Evolutionary conservation across 163 green algal genomes (phyloP), one percentile per base, ranked within the genome.

Genomic region (Scenedesmus sp.): DNA sequence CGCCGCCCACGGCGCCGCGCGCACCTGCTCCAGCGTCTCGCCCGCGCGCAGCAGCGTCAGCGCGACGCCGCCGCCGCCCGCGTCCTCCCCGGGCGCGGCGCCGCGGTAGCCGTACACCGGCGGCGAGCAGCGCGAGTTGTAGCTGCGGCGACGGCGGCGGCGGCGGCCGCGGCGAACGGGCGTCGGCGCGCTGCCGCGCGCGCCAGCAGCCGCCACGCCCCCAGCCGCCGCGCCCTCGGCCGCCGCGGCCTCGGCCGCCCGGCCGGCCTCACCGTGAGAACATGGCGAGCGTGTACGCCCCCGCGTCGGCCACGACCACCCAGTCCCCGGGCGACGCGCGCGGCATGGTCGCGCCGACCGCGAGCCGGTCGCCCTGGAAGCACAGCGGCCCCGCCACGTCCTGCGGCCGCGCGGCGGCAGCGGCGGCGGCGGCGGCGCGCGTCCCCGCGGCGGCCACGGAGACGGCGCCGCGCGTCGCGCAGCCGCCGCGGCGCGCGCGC

Each of bases 321-420:
- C 39, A 81, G 60, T 87, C 83, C 0, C 83, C 83, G 22, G 67
- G 60, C 13, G 64, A 29, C 5, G 54, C 65, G 15, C 62, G 45
- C 48, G 78, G 78, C 83, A 87, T 74, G 28, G 26, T 42, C 31
- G 29, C 22, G 4, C 45, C 78, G 22, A 83, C 78, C 22, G 78
- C 78, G 45, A 87, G 36, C 5, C 74, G 45, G 69, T 87, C 82
- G 2, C 82, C 82, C 66, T 87, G 83, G 60, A 87, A 87, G 67
- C 83, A 87, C 65, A 87, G 53, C 17, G 83, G 83, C 1, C 83
- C 83, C 33, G 83, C 83, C 22, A 87, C 54, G n/a, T 87, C 83
- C 31, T 81, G 74, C 33, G 63, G 24, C 13, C 66, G 62, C 29
- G 34, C 4, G n/a, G 70, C 75, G n/a, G 42, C 33, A 14, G n/a